Percentiles rank a stretch among this genome's conserved stretches.
These are phyloP conservation scores for Suhomyces guaymorum DNA, from an alignment of 1,139 yeast genomes.

Conservation along the genomic window DNA sequence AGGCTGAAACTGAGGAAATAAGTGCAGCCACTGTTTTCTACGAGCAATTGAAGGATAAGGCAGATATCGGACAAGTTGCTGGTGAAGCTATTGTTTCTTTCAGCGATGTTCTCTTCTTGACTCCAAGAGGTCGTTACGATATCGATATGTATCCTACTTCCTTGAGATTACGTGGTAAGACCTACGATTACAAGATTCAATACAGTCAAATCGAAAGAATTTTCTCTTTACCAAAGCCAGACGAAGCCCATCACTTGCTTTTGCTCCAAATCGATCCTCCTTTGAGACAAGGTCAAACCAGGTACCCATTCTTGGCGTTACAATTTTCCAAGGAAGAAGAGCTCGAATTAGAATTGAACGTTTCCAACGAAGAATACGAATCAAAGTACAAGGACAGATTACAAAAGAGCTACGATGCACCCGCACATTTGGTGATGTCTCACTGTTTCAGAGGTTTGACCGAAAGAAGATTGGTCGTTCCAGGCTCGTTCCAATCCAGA, in stretches of 20 bases:
- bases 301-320: slow-evolving; percentile 87
- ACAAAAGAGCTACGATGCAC: slow-evolving; percentile 75
- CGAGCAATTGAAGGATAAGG: slow-evolving; percentile 88
- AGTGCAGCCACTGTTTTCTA: slow-evolving; percentile 84
- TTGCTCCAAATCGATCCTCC: slow-evolving; percentile 96
- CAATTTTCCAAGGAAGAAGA: slow-evolving; percentile 91
- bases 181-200: slow-evolving; percentile 94
- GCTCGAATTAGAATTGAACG: slow-evolving; percentile 83
- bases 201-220: slow-evolving; percentile 88
- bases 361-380: slow-evolving; percentile 80
- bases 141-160: slow-evolving; percentile 90
- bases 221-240: slow-evolving; percentile 91
- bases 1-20: slow-evolving; percentile 51
- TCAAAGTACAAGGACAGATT: slow-evolving; percentile 74
- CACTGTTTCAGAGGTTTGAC: slow-evolving; percentile 90
- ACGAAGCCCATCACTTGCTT: slow-evolving; percentile 85
- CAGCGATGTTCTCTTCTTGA: slow-evolving; percentile 85
- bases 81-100: slow-evolving; percentile 98
- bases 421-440: slow-evolving; percentile 82
- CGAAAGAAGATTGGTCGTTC: slow-evolving; percentile 79
- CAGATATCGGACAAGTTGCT: slow-evolving; percentile 94
- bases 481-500: slow-evolving; percentile 79
- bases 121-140: slow-evolving; percentile 98
- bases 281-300: slow-evolving; percentile 84
- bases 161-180: slow-evolving; percentile 92